Evolutionary conservation across 202 grass and related monocot genomes (phyloP), one percentile per base, ranked within the genome.

Genomic region (Zoysia matrella): DNA sequence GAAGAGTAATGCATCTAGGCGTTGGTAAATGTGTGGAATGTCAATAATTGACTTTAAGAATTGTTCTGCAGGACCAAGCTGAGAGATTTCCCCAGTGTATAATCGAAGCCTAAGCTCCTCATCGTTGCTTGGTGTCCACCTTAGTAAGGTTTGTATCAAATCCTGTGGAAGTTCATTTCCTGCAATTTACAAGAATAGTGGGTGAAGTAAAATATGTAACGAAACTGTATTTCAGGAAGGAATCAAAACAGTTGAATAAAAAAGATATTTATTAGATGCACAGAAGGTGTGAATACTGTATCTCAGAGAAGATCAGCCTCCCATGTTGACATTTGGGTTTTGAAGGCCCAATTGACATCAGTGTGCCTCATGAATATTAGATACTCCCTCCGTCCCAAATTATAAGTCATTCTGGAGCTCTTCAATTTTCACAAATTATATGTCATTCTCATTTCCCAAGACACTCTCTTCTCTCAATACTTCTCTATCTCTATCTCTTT

Each of bases 21-120:
- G 84, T 53, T 92, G 89, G 55, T 79, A 97, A 82, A 88, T 58
- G 80, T 91, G 82, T 77, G 89, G 79, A 51, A 92, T 86, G 71
- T 90, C 88, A 30, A 97, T 85, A 51, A 90, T 79, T 65, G 63
- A 44, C 53, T 80, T 97, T 82, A 94, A 74, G 53, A 94, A 94
- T 54, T 94, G 91, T 57, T 97, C 91, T 8, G 94, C 89, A 55
- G 91, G 77, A 55, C 94, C 91, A 87, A 97, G 86, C 74, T 91
- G 80, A 54, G 72, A 53, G 39, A 82, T 57, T 75, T 97, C 94
- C 57, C 91, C 83, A 71, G 68, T 90, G 74, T 94, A 94, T 22
- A 94, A 47, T 83, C 89, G 83, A 69, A 97, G 84, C 73, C 86
- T 92, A 11, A 92, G 83, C 77, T 97, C 94, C 76, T 94, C 91